phyloP scores from a whole-genome alignment of 2,329 filamentous ascomycete genomes.

The Monilinia vaccinii-corymbosi region DNA sequence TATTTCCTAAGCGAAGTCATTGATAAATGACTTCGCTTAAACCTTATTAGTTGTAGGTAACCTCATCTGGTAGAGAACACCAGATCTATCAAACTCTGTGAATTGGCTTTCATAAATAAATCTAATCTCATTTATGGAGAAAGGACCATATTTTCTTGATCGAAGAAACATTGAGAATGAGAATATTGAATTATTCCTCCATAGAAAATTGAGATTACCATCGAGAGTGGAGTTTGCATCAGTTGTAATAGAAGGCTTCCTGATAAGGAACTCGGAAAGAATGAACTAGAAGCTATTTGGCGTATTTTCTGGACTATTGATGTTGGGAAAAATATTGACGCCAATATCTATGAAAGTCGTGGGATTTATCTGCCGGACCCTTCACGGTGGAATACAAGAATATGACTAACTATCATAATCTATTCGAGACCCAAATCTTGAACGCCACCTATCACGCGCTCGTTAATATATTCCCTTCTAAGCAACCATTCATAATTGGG shows the following conservation, averaged over 20 bases:
- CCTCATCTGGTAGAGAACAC: slow-evolving; percentile 47
- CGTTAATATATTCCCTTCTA: slow-evolving; percentile 37
- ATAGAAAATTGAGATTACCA: slow-evolving; percentile 45
- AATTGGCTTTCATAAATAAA: slow-evolving; percentile 72
- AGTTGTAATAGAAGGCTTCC: slow-evolving; percentile 29
- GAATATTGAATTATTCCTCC: slow-evolving; percentile 51
- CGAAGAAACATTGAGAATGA: slow-evolving; percentile 55
- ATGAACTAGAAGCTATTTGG: slow-evolving; percentile 60
- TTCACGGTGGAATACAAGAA: slow-evolving; percentile 60
- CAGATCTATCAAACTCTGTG: slow-evolving; percentile 55
- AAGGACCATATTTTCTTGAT: slow-evolving; percentile 55
- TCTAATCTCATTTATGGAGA: slow-evolving; percentile 53
- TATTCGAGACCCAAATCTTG: slow-evolving; percentile 67
- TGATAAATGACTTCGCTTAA: slow-evolving; percentile 68
- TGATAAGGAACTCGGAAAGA: slow-evolving; percentile 52
- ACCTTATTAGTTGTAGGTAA: slow-evolving; percentile 68
- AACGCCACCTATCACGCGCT: slow-evolving; percentile 56
- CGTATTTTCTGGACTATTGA: slow-evolving; percentile 62
- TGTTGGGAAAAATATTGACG: slow-evolving; percentile 52
- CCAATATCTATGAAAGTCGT: slow-evolving; percentile 59
- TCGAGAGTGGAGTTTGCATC: slow-evolving; percentile 37
- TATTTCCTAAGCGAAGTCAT: slow-evolving; percentile 63
- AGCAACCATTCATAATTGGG: slow-evolving; percentile 79
- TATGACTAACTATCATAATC: slow-evolving; percentile 82
- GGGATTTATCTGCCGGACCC: slow-evolving; percentile 72